Evolutionary conservation across 768 basidiomycete species (phyloP).

Genomic region (Boletellus emodensis): DNA sequence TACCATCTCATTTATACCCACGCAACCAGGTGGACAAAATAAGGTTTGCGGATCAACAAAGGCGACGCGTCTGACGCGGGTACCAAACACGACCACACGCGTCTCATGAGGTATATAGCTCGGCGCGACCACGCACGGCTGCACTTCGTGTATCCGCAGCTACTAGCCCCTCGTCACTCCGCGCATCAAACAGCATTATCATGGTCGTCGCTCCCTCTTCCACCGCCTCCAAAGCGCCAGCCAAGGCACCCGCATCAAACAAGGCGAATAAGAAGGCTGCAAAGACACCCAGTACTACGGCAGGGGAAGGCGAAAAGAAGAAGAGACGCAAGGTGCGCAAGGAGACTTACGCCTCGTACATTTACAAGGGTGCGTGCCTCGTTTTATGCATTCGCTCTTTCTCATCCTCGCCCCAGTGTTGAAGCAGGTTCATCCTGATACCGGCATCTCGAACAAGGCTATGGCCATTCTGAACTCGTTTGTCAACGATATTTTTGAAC

Average conservation of each 20-base stretch:
- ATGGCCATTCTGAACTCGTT: slow-evolving; percentile 92
- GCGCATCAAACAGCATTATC: slow-evolving; percentile 16
- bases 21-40: slow-evolving; percentile 16
- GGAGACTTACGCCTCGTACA: slow-evolving; percentile 93
- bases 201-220: slow-evolving; percentile 62
- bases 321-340: slow-evolving; percentile 83
- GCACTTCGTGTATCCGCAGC: slow-evolving; percentile 9
- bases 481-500: slow-evolving; percentile 93
- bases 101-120: slow-evolving; percentile 25
- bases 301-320: slow-evolving; percentile 78
- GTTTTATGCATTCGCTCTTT: neutral
- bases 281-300: slow-evolving; percentile 50
- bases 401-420: slow-evolving; percentile 51
- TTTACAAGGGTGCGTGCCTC: slow-evolving; percentile 69
- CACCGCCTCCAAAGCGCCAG: slow-evolving; percentile 40
- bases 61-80: slow-evolving; percentile 27
- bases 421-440: slow-evolving; percentile 97
- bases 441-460: slow-evolving; percentile 97
- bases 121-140: neutral
- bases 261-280: slow-evolving; percentile 51
- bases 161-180: neutral
- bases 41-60: slow-evolving; percentile 39
- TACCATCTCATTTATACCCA: slow-evolving; percentile 28
- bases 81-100: slow-evolving; percentile 39
- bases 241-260: slow-evolving; percentile 36